These are phyloP conservation scores for Mucor racemosus DNA, from an alignment of 371 early-diverging fungal genomes.

Conservation along the genomic window DNA sequence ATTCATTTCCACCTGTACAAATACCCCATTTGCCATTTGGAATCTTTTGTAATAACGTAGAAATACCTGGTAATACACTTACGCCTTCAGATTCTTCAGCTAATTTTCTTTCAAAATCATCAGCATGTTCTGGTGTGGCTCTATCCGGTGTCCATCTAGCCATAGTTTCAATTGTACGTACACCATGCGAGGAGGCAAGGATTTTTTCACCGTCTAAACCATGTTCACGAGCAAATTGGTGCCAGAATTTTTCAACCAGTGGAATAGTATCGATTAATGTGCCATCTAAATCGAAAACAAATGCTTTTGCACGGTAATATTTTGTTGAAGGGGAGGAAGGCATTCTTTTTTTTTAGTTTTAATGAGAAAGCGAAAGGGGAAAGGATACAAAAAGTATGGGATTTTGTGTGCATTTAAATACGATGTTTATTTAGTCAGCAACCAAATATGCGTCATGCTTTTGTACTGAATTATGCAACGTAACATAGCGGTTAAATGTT, in stretches of 20 bases:
- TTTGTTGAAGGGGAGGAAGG: background rate
- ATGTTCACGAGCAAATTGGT: constrained; percentile 42
- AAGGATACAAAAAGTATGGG: background rate
- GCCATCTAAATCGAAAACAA: constrained; percentile 52
- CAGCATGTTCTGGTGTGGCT: constrained; percentile 21
- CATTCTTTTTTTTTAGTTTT: background rate
- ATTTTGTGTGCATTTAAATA: background rate
- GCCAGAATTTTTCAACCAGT: constrained; percentile 47
- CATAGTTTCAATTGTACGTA: constrained; percentile 49
- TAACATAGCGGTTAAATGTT: background rate
- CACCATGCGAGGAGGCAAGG: constrained; percentile 46
- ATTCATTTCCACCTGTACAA: constrained; percentile 39
- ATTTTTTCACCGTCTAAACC: constrained; percentile 48
- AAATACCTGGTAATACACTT: constrained; percentile 35
- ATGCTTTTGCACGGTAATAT: constrained; percentile 29
- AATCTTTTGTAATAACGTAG: constrained; percentile 35
- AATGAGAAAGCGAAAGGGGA: background rate
- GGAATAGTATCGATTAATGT: constrained; percentile 54
- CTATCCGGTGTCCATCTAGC: constrained; percentile 23
- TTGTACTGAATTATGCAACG: background rate
- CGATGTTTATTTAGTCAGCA: constrained; percentile 3
- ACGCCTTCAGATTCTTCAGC: constrained; percentile 27
- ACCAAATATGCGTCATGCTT: constrained; percentile 5
- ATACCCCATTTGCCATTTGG: constrained; percentile 37
- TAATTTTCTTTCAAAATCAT: constrained; percentile 19